These are phyloP conservation scores for Sclerotinia spermophila DNA, from an alignment of 2,329 filamentous ascomycete genomes.

Conservation along the genomic window DNA sequence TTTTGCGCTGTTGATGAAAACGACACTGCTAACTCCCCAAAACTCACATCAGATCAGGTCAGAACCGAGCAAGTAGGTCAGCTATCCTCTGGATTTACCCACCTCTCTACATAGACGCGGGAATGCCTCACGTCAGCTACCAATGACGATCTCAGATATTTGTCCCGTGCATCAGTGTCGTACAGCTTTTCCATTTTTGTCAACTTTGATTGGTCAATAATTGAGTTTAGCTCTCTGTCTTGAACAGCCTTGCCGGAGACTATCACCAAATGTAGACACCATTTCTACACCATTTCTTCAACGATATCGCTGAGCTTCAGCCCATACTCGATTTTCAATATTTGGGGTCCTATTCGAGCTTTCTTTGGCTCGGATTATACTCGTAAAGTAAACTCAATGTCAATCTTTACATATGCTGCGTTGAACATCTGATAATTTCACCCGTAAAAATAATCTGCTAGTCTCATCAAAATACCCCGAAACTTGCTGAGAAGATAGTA, in stretches of 20 bases:
- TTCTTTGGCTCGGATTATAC: neutral
- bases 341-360: neutral
- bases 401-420: neutral
- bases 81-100: neutral
- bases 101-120: neutral
- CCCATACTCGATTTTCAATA: neutral
- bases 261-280: neutral
- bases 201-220: neutral
- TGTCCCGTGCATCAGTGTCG: neutral
- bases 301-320: slow-evolving; percentile 7
- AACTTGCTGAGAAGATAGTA: neutral
- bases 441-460: neutral
- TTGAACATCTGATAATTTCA: neutral
- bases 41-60: slow-evolving; percentile 3
- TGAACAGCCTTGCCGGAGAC: neutral
- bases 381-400: neutral
- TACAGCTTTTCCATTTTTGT: neutral
- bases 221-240: slow-evolving; percentile 1
- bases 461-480: neutral
- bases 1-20: neutral
- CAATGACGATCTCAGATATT: neutral
- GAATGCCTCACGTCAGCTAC: slow-evolving; percentile 15
- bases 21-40: neutral
- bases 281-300: slow-evolving; percentile 5
- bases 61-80: slow-evolving; percentile 6